Conservation (phyloP, 495 filamentous ascomycete species). For the Aspergillus kassunensis region DNA sequence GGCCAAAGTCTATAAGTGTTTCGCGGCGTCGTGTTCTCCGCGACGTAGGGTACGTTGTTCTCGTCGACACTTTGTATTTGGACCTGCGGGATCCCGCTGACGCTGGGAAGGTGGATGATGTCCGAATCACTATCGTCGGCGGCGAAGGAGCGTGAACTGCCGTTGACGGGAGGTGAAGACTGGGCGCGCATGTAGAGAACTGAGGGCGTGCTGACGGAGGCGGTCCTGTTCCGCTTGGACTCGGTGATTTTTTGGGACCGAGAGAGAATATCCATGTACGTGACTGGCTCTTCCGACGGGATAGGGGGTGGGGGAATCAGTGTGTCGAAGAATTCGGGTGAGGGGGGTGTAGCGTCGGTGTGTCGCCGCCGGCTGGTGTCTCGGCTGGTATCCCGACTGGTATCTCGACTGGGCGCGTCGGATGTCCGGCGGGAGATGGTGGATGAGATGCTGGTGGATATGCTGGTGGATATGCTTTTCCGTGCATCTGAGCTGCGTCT, state of each 20-base stretch:
- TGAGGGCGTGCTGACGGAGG: conserved; percentile 15
- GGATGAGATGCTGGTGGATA: conserved; percentile 30
- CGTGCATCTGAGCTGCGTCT: conserved; percentile 28
- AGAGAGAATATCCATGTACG: conserved; percentile 33
- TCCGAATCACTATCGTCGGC: conserved; percentile 35
- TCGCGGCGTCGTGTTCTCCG: conserved; percentile 25
- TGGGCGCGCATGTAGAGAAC: conserved; percentile 41
- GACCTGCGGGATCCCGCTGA: conserved; percentile 22
- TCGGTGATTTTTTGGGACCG: conserved; percentile 19
- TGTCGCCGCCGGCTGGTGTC: conserved; percentile 32
- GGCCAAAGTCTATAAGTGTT: conserved; percentile 37
- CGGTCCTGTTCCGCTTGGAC: background rate
- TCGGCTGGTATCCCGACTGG: conserved; percentile 13
- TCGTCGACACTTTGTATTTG: conserved; percentile 38
- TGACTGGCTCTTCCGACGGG: conserved; percentile 21
- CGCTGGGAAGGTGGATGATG: conserved; percentile 37
- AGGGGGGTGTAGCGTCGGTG: conserved; percentile 38
- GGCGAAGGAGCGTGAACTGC: conserved; percentile 22
- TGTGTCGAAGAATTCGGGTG: conserved; percentile 30
- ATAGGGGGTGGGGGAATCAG: conserved; percentile 7
- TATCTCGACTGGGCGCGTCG: background rate
- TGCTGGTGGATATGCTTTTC: conserved; percentile 34
- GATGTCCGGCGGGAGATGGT: conserved; percentile 22
- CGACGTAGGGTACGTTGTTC: conserved; percentile 36
- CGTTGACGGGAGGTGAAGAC: conserved; percentile 22